phyloP scores from a whole-genome alignment of 164 flowering plant genomes.

The Vitis rotundifolia region DNA sequence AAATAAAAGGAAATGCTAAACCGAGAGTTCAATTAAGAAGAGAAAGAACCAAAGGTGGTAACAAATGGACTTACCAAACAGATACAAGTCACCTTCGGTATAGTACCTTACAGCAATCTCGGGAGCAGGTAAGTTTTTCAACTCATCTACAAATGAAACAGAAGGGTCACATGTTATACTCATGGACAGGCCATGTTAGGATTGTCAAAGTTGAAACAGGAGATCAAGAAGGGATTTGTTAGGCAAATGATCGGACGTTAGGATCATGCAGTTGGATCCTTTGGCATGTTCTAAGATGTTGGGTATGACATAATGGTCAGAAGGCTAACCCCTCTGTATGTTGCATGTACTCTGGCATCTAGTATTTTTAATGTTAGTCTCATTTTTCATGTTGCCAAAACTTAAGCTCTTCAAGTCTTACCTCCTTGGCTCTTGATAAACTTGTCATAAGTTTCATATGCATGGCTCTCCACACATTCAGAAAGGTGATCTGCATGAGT shows the following conservation, averaged over 20 bases:
- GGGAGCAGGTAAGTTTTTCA: conserved; percentile 81
- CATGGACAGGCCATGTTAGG: background rate
- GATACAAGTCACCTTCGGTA: conserved; percentile 82
- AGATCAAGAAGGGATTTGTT: background rate
- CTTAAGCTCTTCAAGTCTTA: conserved; percentile 13
- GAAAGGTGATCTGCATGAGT: conserved; percentile 85
- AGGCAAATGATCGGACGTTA: background rate
- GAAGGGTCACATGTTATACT: background rate
- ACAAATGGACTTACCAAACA: conserved; percentile 69
- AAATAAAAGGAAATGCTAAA: conserved; percentile 12
- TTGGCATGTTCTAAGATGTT: conserved; percentile 4
- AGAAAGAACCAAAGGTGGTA: background rate
- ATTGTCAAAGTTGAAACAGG: background rate
- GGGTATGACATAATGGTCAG: background rate
- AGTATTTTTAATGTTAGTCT: background rate
- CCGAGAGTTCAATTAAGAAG: background rate
- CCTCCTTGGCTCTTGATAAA: conserved; percentile 88
- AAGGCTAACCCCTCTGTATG: background rate
- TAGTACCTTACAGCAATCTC: conserved; percentile 88
- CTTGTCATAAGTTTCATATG: conserved; percentile 90
- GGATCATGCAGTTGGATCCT: background rate
- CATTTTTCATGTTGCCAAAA: background rate
- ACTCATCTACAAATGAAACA: conserved; percentile 47
- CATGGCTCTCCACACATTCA: conserved; percentile 95
- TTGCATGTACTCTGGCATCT: background rate